Conservation (phyloP, 1,284 basidiomycete species). For the Moesziomyces sp. region DNA sequence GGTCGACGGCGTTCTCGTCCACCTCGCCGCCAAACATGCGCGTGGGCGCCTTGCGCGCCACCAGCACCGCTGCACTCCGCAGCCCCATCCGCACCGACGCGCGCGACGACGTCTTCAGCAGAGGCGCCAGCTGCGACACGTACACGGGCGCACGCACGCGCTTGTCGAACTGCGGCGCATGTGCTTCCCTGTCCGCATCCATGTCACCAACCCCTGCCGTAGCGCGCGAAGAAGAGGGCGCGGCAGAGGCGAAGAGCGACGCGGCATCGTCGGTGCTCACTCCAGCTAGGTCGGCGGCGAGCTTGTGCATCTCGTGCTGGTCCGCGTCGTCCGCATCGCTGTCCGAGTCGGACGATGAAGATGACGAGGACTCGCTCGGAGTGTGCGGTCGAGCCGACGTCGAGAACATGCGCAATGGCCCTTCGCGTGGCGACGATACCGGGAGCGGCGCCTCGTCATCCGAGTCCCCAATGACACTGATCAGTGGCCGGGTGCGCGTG, state of each 20-base stretch:
- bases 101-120: conserved; percentile 57
- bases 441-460: conserved; percentile 7
- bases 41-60: conserved; percentile 51
- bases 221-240: neutral
- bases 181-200: conserved; percentile 20
- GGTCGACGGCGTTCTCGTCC: conserved; percentile 89
- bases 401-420: conserved; percentile 16
- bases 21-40: conserved; percentile 8
- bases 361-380: conserved; percentile 14
- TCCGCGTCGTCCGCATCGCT: conserved; percentile 4
- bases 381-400: neutral
- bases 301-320: conserved; percentile 25
- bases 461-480: conserved; percentile 27
- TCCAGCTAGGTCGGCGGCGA: conserved; percentile 31
- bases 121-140: conserved; percentile 65
- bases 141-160: conserved; percentile 66
- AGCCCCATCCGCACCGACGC: conserved; percentile 35
- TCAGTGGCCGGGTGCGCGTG: conserved; percentile 14
- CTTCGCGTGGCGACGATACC: neutral
- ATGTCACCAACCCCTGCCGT: neutral
- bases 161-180: conserved; percentile 40
- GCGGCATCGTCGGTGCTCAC: conserved; percentile 12
- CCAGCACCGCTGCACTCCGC: conserved; percentile 41
- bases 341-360: conserved; percentile 19
- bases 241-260: neutral